A percentile compares a stretch with the other conserved stretches of the same genome.
Evolutionary conservation across 2,329 filamentous ascomycete genomes (phyloP).

Genomic region (Xylariaceae sp.): DNA sequence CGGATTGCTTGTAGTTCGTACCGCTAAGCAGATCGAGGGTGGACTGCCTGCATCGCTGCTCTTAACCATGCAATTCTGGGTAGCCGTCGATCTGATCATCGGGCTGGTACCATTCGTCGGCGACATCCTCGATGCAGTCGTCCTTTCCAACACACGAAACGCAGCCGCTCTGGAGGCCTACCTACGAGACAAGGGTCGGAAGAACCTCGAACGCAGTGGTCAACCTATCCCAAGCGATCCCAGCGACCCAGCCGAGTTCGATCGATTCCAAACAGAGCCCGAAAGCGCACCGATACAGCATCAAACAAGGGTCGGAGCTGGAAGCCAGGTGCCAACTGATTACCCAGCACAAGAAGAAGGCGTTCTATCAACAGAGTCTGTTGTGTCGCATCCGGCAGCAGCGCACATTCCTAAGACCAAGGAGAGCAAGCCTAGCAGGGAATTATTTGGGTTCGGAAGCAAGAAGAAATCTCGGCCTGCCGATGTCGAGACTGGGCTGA

Average conservation of each 20-base stretch:
- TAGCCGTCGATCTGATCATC: slow-evolving; percentile 66
- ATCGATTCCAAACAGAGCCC: slow-evolving; percentile 30
- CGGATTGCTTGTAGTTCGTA: slow-evolving; percentile 67
- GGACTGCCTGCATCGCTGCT: slow-evolving; percentile 60
- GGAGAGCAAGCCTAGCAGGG: slow-evolving; percentile 18
- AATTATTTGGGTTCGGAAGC: slow-evolving; percentile 30
- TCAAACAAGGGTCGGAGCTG: neutral
- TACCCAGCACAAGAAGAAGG: slow-evolving; percentile 23
- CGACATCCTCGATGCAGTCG: slow-evolving; percentile 67
- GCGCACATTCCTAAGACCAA: slow-evolving; percentile 23
- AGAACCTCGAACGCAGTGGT: slow-evolving; percentile 44
- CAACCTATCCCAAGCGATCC: slow-evolving; percentile 45
- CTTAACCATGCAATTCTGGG: slow-evolving; percentile 73
- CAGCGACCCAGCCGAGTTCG: slow-evolving; percentile 48
- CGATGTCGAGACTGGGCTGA: slow-evolving; percentile 24
- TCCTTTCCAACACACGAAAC: slow-evolving; percentile 73
- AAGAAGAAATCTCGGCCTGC: slow-evolving; percentile 26
- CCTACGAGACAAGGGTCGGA: slow-evolving; percentile 62
- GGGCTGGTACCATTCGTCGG: slow-evolving; percentile 71
- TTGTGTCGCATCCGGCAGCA: slow-evolving; percentile 20
- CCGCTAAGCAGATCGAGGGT: slow-evolving; percentile 69
- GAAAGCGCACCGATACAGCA: neutral
- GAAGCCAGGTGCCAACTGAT: slow-evolving; percentile 3
- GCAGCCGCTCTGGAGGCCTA: slow-evolving; percentile 63
- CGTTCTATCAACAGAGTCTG: slow-evolving; percentile 13